Base-by-base conservation (phyloP, 2,329 filamentous ascomycete species). In the Microdochium paspali region DNA sequence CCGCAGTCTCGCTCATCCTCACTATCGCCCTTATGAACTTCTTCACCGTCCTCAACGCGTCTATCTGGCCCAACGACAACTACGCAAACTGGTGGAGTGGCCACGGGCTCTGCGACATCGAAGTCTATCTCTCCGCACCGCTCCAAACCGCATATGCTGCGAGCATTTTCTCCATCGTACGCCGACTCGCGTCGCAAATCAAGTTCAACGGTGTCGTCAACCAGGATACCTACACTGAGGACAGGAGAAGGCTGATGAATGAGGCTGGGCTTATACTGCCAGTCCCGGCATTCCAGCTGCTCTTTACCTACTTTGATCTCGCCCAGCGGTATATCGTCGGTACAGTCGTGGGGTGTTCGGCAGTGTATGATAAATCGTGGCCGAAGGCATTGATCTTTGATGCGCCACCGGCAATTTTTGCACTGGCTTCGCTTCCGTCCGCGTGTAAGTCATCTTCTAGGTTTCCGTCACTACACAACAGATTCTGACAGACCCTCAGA, bases 211-310 rank as follows among this genome's bases (percentile, higher is more conserved):
- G 72, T 2, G 69, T 66, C 23, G 62, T 63, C 44, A 13, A 24
- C 42, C 6, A 18, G 10, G 23, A 26, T 18, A 23, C 9, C 15
- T n/a, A 40, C 6, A 9, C 42, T 3, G 23, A 13, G n/a, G 42
- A 24, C 13, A 24, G 42, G 23, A 24, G 20, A 13, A 24, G 20
- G n/a, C 12, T 25, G 23, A 48, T 74, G 9, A 49, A 70, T 5
- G 76, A 81, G 53, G 69, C 70, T 3, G 61, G 75, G 50, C 69
- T 80, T 63, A 75, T 82, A 51, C 78, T 81, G 46, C 68, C 74
- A 1, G 49, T 76, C 3, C 76, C 77, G 0, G 9, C 76, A 13
- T 25, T 79, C 30, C 73, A 80, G 61, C 48, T 74, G 6, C 56
- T 64, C 9, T 68, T 74, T 57, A 71, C 70, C 1, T 75, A 69